Percentiles rank a stretch among this genome's conserved stretches.
phyloP scores from a whole-genome alignment of 2,329 filamentous ascomycete species.

The Neopestalotiopsis clavispora region DNA sequence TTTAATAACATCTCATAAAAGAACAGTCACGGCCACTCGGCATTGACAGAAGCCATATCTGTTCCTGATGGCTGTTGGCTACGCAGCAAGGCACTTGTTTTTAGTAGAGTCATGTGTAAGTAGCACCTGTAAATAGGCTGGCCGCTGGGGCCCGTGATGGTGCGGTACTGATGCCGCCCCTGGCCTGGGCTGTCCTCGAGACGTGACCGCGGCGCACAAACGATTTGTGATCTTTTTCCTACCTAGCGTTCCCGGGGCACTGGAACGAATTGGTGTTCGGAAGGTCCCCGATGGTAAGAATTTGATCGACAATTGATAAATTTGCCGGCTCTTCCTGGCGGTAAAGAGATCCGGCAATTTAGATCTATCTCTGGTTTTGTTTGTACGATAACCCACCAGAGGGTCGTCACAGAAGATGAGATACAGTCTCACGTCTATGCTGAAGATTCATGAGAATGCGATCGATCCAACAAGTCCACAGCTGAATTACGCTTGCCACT shows the following conservation, averaged over 20 bases:
- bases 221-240: constrained; percentile 1
- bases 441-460: background rate
- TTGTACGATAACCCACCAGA: background rate
- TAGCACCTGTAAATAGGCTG: too few relatives aligned
- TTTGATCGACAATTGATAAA: background rate
- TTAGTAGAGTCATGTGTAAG: background rate
- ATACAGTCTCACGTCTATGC: background rate
- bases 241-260: background rate
- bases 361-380: background rate
- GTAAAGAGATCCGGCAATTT: background rate
- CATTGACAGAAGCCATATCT: background rate
- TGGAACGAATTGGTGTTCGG: background rate
- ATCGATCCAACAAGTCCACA: background rate
- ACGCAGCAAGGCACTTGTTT: background rate
- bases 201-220: constrained; percentile 4
- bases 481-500: background rate
- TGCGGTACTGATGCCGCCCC: constrained; percentile 2
- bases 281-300: background rate
- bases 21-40: background rate
- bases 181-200: background rate
- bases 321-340: background rate
- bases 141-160: background rate
- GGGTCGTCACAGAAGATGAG: background rate
- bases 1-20: background rate
- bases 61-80: background rate